Evolutionary conservation across 805 yeast species (phyloP).

Genomic region (Kazachstania martiniae): DNA sequence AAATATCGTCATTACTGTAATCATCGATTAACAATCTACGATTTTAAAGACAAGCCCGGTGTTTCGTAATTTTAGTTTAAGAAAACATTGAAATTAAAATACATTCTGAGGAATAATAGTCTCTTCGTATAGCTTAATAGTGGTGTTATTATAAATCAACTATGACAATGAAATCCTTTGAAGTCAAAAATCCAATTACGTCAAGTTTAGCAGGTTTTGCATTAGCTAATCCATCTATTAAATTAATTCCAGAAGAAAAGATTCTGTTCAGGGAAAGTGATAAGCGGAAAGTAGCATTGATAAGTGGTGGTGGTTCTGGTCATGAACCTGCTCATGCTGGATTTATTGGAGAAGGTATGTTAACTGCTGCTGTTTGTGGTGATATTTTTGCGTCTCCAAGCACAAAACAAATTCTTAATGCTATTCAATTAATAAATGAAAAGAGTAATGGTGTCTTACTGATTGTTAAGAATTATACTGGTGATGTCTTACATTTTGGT

Average conservation of each 20-base stretch:
- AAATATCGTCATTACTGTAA: too few species aligned
- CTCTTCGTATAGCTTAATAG: too few species aligned
- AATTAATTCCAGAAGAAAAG: slow-evolving; percentile 30
- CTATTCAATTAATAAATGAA: slow-evolving; percentile 34
- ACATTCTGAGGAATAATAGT: too few species aligned
- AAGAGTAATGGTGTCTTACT: slow-evolving; percentile 50
- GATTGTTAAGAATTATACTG: slow-evolving; percentile 87
- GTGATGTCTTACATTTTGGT: slow-evolving; percentile 89
- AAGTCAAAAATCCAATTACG: slow-evolving; percentile 29
- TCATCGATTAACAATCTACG: too few species aligned
- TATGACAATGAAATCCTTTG: slow-evolving; percentile 28
- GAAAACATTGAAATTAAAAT: too few species aligned
- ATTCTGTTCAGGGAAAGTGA: slow-evolving; percentile 27
- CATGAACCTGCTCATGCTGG: slow-evolving; percentile 95
- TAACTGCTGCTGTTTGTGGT: slow-evolving; percentile 86
- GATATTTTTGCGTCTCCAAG: slow-evolving; percentile 90
- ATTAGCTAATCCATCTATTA: slow-evolving; percentile 29
- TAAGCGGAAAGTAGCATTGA: slow-evolving; percentile 49
- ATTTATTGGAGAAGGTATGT: slow-evolving; percentile 71
- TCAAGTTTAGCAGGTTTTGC: slow-evolving; percentile 32
- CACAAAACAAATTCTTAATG: slow-evolving; percentile 76
- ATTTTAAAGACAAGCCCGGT: too few species aligned
- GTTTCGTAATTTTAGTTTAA: too few species aligned
- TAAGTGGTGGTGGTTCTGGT: slow-evolving; percentile 93
- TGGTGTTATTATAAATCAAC: slow-evolving; percentile 1